Evolutionary conservation across 257 asterid genomes (phyloP).

Genomic region (Solanum sejunctum): DNA sequence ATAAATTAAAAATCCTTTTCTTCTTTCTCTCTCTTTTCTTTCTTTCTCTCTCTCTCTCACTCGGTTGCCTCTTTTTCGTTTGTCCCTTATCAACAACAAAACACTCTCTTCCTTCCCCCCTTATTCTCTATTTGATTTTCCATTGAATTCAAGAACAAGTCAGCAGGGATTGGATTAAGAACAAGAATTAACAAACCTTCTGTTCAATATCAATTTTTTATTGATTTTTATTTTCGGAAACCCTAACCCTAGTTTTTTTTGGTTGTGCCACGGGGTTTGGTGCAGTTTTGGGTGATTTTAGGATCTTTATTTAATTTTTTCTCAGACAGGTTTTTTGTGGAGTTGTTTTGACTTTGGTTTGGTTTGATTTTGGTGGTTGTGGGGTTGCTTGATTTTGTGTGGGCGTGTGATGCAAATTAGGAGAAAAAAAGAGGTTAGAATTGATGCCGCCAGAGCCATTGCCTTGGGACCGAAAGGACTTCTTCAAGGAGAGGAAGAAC

Average conservation of each 20-base stretch:
- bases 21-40: conserved; percentile 2
- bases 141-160: not conserved
- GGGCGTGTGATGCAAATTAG: conserved; percentile 43
- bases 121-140: not conserved
- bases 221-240: not conserved
- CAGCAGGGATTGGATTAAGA: not conserved
- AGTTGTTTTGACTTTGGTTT: not conserved
- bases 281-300: not conserved
- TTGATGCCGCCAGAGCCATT: conserved; percentile 95
- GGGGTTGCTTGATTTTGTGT: not conserved
- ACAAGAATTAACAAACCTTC: not conserved
- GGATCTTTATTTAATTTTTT: not conserved
- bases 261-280: not conserved
- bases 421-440: conserved; percentile 13
- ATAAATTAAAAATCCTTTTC: not conserved
- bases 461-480: conserved; percentile 96
- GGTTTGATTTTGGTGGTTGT: not conserved
- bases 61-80: conserved; percentile 2
- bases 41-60: not conserved
- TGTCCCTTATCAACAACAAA: conserved; percentile 12
- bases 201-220: not conserved
- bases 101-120: not conserved
- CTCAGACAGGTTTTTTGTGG: not conserved
- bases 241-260: conserved; percentile 17
- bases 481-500: conserved; percentile 60